Evolutionary conservation across 768 basidiomycete genomes (phyloP).

Genomic region (Mycena vulgaris): DNA sequence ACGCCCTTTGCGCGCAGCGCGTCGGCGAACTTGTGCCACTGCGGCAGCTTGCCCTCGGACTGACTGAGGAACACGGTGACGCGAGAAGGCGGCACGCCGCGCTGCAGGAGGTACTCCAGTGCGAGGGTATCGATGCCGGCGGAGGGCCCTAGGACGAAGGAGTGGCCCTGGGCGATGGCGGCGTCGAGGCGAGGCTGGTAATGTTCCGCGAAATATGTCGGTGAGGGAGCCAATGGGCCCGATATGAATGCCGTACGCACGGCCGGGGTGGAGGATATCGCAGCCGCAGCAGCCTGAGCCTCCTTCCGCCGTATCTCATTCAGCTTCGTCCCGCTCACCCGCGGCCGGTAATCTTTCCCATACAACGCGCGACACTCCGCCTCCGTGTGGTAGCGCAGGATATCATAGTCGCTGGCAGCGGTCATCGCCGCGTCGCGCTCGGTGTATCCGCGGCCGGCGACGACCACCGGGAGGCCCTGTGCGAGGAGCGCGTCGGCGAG

Average conservation of each 20-base stretch:
- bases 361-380: slow-evolving; percentile 42
- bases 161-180: no score
- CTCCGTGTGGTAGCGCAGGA: slow-evolving; percentile 47
- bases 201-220: background rate
- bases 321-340: slow-evolving; percentile 46
- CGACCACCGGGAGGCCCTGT: slow-evolving; percentile 38
- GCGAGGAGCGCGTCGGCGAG: slow-evolving; percentile 31
- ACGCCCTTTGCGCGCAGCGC: slow-evolving; percentile 30
- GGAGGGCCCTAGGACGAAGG: no score
- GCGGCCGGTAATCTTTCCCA: slow-evolving; percentile 38
- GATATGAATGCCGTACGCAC: no score
- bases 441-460: slow-evolving; percentile 41
- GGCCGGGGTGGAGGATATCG: background rate
- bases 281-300: slow-evolving; percentile 11
- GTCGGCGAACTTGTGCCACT: background rate
- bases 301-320: slow-evolving; percentile 46
- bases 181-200: no score
- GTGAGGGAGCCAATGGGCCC: no score
- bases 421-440: slow-evolving; percentile 49
- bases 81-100: slow-evolving; percentile 32
- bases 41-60: no score
- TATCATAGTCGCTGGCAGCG: slow-evolving; percentile 48
- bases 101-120: background rate
- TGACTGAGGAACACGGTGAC: slow-evolving; percentile 42
- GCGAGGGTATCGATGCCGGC: no score